These are phyloP conservation scores for Parietichytrium sp. DNA, from an alignment of 108 stramenopile species.

Conservation along the genomic window DNA sequence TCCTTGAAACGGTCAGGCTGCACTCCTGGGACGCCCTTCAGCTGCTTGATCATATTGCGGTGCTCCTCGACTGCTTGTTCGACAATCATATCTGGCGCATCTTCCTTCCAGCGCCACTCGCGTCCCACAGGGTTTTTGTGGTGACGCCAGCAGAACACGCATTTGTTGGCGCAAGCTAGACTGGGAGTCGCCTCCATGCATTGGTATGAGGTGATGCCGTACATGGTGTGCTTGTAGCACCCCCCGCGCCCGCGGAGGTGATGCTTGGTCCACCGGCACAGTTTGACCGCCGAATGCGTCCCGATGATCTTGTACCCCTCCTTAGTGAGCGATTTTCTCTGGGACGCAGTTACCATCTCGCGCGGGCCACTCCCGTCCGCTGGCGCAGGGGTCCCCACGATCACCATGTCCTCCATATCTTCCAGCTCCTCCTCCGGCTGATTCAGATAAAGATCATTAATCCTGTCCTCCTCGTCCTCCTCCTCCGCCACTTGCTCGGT, in stretches of 20 bases:
- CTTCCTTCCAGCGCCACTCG: constrained; percentile 92
- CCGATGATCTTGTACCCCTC: constrained; percentile 94
- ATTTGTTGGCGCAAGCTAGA: constrained; percentile 93
- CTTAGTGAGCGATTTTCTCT: constrained; percentile 82
- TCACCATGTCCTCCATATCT: constrained; percentile 83
- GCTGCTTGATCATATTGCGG: constrained; percentile 84
- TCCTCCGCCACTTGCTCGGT: background rate
- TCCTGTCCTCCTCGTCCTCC: constrained; percentile 36
- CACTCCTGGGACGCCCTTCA: constrained; percentile 90
- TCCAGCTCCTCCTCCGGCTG: background rate
- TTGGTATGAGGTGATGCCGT: constrained; percentile 91
- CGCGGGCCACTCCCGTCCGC: constrained; percentile 39
- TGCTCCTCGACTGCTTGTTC: constrained; percentile 77
- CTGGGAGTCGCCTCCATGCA: constrained; percentile 95
- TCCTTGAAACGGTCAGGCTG: constrained; percentile 83
- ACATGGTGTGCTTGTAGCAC: constrained; percentile 95
- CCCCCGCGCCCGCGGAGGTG: constrained; percentile 90
- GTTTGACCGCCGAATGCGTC: constrained; percentile 89
- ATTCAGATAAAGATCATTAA: background rate
- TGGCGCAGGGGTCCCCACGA: constrained; percentile 54
- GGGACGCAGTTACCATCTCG: constrained; percentile 90
- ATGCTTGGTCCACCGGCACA: constrained; percentile 97
- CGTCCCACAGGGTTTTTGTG: constrained; percentile 96
- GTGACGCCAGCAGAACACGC: constrained; percentile 97
- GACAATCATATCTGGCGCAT: constrained; percentile 83